Conservation (phyloP, 176 grass and related monocot species). For the Oryza officinalis region DNA sequence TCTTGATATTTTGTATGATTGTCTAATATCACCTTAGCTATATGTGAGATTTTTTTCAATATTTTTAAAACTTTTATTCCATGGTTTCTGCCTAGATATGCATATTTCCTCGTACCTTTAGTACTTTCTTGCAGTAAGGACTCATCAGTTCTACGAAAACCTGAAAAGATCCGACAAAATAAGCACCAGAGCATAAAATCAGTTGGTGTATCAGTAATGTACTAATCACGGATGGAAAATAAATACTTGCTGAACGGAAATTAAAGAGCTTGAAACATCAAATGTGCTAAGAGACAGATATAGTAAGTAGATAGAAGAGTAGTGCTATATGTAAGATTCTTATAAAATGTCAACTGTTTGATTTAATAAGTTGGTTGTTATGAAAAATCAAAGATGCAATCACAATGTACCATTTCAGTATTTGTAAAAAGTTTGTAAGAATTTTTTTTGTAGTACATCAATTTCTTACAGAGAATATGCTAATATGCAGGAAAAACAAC, state of each 20-base stretch:
- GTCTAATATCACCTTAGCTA: neutral
- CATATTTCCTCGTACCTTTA: conserved; percentile 51
- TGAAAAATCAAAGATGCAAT: no score
- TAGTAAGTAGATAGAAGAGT: neutral
- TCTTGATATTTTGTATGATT: neutral
- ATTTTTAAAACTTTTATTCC: neutral
- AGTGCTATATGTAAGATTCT: no score
- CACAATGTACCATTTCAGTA: no score
- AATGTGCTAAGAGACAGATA: neutral
- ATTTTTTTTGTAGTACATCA: no score
- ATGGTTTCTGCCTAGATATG: neutral
- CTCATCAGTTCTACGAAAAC: conserved; percentile 78
- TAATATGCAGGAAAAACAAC: neutral
- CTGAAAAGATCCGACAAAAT: conserved; percentile 14
- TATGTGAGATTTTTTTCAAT: neutral
- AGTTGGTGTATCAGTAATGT: neutral
- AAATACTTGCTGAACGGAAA: neutral
- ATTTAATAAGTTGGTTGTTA: no score
- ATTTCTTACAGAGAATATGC: neutral
- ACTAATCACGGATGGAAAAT: neutral
- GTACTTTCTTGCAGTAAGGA: conserved; percentile 80
- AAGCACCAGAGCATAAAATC: neutral
- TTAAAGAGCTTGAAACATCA: neutral
- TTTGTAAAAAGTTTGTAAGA: no score
- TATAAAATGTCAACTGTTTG: no score